Percentiles rank a stretch among this genome's conserved stretches.
Evolutionary conservation across 768 basidiomycete species (phyloP).

Genomic region (Jaapia argillacea): DNA sequence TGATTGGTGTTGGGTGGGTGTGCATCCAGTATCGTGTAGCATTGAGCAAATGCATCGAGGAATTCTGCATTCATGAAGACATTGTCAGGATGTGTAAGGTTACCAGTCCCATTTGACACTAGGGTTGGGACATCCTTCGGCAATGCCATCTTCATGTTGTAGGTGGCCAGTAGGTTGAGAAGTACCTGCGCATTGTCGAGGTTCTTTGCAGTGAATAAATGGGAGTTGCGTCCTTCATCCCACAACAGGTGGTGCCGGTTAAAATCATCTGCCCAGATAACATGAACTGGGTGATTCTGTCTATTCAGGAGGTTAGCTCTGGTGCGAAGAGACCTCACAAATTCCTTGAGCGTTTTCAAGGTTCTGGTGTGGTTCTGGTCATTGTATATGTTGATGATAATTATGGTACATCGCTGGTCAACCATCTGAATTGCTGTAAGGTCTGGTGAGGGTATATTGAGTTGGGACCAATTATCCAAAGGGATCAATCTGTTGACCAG

Average conservation of each 20-base stretch:
- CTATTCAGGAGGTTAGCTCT: neutral
- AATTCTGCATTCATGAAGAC: conserved; percentile 5
- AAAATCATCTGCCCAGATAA: conserved; percentile 29
- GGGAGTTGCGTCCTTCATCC: conserved; percentile 15
- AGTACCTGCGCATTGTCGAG: neutral
- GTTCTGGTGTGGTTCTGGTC: conserved; percentile 1
- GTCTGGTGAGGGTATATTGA: conserved; percentile 14
- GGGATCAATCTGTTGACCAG: conserved; percentile 13
- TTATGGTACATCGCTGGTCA: conserved; percentile 7
- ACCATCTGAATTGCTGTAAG: conserved; percentile 17
- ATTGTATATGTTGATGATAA: conserved; percentile 9
- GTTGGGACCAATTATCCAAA: conserved; percentile 10
- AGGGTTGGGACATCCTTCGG: conserved; percentile 6
- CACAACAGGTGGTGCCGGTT: conserved; percentile 31
- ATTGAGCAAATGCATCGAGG: neutral
- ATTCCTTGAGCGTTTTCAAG: neutral
- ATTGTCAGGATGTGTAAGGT: conserved; percentile 7
- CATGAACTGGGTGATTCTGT: conserved; percentile 1
- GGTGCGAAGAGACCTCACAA: neutral
- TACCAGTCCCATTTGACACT: neutral
- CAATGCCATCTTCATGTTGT: conserved; percentile 4
- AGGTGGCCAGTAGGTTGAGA: conserved; percentile 3
- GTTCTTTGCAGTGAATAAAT: neutral
- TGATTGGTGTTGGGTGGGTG: neutral
- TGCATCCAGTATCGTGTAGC: neutral